These are phyloP conservation scores for Podospora sp. DNA, from an alignment of 495 filamentous ascomycete species.

Conservation along the genomic window DNA sequence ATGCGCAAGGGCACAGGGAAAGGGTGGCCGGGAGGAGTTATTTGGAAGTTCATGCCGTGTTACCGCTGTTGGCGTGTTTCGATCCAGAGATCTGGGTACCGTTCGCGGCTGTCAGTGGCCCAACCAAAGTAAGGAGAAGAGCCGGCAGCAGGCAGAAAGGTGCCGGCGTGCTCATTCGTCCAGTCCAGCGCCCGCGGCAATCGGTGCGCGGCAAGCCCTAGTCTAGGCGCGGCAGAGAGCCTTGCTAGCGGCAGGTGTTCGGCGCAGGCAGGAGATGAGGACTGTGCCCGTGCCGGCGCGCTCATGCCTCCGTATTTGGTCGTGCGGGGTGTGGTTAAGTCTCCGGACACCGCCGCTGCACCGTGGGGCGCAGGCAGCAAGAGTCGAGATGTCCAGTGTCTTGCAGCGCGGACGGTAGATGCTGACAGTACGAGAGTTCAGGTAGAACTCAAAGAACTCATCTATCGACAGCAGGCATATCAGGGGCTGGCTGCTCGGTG, in stretches of 20 bases:
- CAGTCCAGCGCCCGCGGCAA: background rate
- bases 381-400: background rate
- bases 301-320: background rate
- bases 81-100: slow-evolving; percentile 6
- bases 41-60: slow-evolving; percentile 1
- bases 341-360: background rate
- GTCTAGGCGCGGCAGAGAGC: slow-evolving; percentile 4
- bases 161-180: background rate
- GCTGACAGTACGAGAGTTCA: background rate
- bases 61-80: slow-evolving; percentile 5
- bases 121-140: background rate
- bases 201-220: slow-evolving; percentile 7
- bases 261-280: background rate
- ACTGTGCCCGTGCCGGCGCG: background rate
- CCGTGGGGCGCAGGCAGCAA: background rate
- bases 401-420: background rate
- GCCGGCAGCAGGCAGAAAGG: slow-evolving; percentile 3
- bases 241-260: background rate
- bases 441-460: background rate
- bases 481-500: background rate
- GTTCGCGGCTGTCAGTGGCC: slow-evolving; percentile 9
- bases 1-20: background rate
- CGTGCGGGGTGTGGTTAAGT: background rate
- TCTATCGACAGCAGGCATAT: background rate
- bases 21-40: background rate